Base-by-base conservation (phyloP, 1,139 yeast species). In the Blastobotrys indianensis region DNA sequence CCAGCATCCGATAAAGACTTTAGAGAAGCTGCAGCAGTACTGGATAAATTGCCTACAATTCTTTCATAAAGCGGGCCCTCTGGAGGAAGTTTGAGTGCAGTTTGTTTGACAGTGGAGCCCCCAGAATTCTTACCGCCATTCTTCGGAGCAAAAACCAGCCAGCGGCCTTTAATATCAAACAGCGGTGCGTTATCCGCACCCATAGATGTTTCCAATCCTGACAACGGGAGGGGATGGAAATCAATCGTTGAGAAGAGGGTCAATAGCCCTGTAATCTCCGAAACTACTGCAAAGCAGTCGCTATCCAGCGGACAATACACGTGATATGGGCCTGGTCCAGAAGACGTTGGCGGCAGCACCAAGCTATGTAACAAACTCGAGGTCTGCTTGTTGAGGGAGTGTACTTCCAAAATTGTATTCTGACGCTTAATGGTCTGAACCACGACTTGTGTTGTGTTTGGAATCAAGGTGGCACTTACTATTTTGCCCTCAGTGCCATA, bases 1-100 rank as follows among this genome's bases (percentile, higher is more conserved):
- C 64, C 56, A 2, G 62, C 64, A 38, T 59, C 63, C 1, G 62
- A 54, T 5, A 61, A 47, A 11, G 63, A 48, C 42, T 58, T 59
- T 37, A 58, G 45, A 2, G 64, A 61, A 1, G 62, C 52, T 2
- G 60, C 63, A 11, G 65, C 63, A 1, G 62, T 56, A 12, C 53
- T 45, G 4, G 63, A 59, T 11, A 61, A 39, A 37, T 50, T 54
- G 28, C 57, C 63, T 32, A 60, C 41, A 9, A 61, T 45, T 10
- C 65, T 48, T 44, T 61, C 65, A 39, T 57, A 50, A 15, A 60
- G 48, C 9, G 61, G 60, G 2, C 61, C 63, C n/a, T 54, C 49
- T 4, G 62, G 64, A 3, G 63, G 63, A 37, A 59, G 48, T 37
- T 53, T 56, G 13, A 61, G 51, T 2, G 63, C 60, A 2, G 65